A percentile compares a stretch with the other conserved stretches of the same genome.
Conservation (phyloP, 1,284 basidiomycete species). For the Omphalotus olearius region DNA sequence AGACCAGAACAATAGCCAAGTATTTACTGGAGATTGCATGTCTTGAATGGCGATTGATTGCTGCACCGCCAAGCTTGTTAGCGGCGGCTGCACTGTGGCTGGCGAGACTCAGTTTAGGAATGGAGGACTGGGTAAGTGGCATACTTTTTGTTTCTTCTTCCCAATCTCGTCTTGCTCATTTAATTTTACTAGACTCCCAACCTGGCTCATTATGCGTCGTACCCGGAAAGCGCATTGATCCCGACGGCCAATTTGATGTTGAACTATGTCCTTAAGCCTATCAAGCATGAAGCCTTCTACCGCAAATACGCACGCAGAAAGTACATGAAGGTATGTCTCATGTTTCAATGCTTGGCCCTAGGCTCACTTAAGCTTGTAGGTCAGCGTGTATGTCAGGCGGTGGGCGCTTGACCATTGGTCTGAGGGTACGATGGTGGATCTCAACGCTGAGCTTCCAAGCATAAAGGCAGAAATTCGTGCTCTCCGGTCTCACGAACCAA, state of each 20-base stretch:
- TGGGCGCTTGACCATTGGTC: constrained; percentile 64
- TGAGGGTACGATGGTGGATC: constrained; percentile 47
- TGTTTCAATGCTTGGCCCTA: not conserved
- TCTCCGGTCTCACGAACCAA: constrained; percentile 14
- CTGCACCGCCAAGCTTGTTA: constrained; percentile 78
- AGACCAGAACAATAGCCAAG: constrained; percentile 89
- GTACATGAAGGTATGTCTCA: constrained; percentile 69
- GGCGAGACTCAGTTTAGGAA: constrained; percentile 80
- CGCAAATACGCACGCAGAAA: constrained; percentile 84
- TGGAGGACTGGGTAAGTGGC: constrained; percentile 85
- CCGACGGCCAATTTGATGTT: constrained; percentile 92
- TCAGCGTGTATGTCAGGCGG: constrained; percentile 52
- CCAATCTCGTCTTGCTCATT: constrained; percentile 10
- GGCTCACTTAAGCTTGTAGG: constrained; percentile 28
- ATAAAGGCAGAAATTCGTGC: constrained; percentile 49
- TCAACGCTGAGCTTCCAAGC: constrained; percentile 46
- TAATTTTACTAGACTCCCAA: constrained; percentile 63
- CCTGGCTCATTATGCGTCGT: constrained; percentile 89
- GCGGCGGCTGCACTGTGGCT: constrained; percentile 92
- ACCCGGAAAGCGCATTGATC: constrained; percentile 79
- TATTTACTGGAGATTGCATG: constrained; percentile 90
- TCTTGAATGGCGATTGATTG: constrained; percentile 84
- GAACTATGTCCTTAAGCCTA: constrained; percentile 81
- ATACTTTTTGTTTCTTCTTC: not conserved
- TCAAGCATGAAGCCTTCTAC: constrained; percentile 73